These are phyloP conservation scores for Penicillium sp. DNA, from an alignment of 2,329 filamentous ascomycete genomes.

Conservation along the genomic window DNA sequence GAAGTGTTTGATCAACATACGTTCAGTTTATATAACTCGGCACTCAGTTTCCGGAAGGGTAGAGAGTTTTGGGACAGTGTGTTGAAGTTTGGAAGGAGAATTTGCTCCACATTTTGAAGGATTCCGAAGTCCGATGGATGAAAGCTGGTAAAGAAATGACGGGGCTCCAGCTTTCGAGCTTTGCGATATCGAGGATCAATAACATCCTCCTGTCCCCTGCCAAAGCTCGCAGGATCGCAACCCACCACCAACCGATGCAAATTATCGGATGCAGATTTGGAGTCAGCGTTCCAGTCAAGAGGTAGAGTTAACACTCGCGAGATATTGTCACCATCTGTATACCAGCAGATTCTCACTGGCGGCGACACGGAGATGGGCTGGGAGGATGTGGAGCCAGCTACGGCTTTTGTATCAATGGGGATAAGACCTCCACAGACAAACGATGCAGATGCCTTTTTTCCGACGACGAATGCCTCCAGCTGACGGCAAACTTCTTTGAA, in stretches of 20 bases:
- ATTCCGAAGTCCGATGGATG: conserved; percentile 55
- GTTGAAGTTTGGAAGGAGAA: conserved; percentile 42
- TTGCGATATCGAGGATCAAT: conserved; percentile 55
- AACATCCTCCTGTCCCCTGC: conserved; percentile 47
- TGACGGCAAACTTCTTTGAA: not conserved
- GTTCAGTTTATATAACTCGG: conserved; percentile 61
- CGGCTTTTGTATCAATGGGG: not conserved
- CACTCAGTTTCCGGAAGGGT: conserved; percentile 41
- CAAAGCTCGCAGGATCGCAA: conserved; percentile 52
- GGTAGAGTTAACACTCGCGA: not conserved
- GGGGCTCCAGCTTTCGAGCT: conserved; percentile 52
- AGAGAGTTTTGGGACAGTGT: conserved; percentile 12
- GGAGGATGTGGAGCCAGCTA: not conserved
- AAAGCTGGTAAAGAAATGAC: conserved; percentile 52
- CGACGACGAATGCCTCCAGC: not conserved
- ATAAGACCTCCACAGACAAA: not conserved
- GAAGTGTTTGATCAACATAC: conserved; percentile 29
- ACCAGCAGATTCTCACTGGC: not conserved
- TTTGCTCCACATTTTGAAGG: conserved; percentile 51
- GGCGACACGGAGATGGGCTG: not conserved
- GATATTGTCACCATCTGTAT: not conserved
- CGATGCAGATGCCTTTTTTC: not conserved
- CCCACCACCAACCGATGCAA: conserved; percentile 30
- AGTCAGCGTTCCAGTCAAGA: not conserved
- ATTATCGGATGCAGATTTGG: not conserved